Evolutionary conservation across 108 stramenopile species (phyloP), one percentile per base, ranked within the genome.

Genomic region (Thalassiosira profunda): DNA sequence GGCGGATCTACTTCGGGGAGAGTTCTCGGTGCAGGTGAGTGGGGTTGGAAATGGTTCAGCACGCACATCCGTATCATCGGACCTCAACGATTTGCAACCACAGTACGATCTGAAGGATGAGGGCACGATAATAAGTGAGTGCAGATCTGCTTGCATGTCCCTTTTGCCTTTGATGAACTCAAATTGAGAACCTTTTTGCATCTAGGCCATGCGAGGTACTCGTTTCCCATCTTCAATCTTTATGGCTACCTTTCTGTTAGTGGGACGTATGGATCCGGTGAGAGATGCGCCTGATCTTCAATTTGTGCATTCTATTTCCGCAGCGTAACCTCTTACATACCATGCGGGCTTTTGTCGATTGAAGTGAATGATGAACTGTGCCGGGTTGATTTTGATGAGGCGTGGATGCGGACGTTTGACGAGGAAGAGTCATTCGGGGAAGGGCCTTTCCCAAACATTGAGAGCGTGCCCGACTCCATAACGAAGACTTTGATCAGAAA

Each of bases 331-430:
- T n/a, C n/a, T n/a, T n/a, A n/a, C n/a, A n/a, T n/a, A n/a, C n/a
- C n/a, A n/a, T n/a, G n/a, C n/a, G n/a, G n/a, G n/a, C n/a, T n/a
- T n/a, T n/a, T n/a, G n/a, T n/a, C n/a, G n/a, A n/a, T n/a, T n/a
- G 10, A 53, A 53, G 85, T 76, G 8, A 73, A 73, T 44, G 58
- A 87, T 26, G 3, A 36, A 8, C 74, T 84, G 1, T 89, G 84
- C 38, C 64, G 88, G 10, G 91, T 92, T 6, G 86, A 89, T 43
- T 92, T 89, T 58, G 84, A 92, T 42, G 74, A 87, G 44, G 88
- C 87, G 28, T 92, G 87, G 91, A 29, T 87, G 8, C 80, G 63
- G 36, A 23, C 60, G 12, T 45, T 67, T 28, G 33, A 33, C 20
- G 45, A 67, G 14, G 67, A 67, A 34, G 25, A 51, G 25, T 45